phyloP scores from a whole-genome alignment of 208 protist genomes.

The Histomonas meleagridis region DNA sequence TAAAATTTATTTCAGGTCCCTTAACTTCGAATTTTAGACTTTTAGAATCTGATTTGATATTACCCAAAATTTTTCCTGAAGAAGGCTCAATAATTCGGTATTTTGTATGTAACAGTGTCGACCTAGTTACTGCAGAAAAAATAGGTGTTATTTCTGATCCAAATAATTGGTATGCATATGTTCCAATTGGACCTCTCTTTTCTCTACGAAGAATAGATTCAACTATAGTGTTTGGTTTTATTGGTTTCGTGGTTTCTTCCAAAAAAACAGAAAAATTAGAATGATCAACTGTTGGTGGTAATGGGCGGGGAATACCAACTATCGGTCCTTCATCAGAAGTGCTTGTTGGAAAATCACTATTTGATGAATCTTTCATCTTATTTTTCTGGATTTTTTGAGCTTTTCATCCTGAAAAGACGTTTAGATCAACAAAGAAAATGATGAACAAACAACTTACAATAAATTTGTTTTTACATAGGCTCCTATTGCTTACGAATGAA shows the following conservation, averaged over 20 bases:
- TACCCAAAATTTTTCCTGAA: background rate
- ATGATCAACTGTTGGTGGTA: background rate
- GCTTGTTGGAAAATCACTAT: too few relatives aligned
- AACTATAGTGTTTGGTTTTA: background rate
- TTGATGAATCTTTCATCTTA: too few relatives aligned
- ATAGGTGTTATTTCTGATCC: background rate
- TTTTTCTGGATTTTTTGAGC: too few relatives aligned
- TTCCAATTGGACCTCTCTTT: background rate
- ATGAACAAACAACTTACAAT: too few relatives aligned
- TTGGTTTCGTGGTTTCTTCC: background rate
- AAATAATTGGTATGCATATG: conserved; percentile 5
- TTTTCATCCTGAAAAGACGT: too few relatives aligned
- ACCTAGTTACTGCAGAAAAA: background rate
- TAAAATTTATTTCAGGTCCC: background rate
- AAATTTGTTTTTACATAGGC: too few relatives aligned
- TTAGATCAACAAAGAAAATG: too few relatives aligned
- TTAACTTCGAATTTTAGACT: background rate
- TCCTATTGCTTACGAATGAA: too few relatives aligned
- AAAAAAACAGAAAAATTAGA: background rate
- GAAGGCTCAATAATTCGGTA: background rate
- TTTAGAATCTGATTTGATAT: conserved; percentile 23
- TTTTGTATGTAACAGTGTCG: background rate
- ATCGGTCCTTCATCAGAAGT: too few relatives aligned
- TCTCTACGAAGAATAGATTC: background rate
- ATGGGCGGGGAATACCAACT: too few relatives aligned